Percentiles rank a stretch among this genome's conserved stretches.
Conservation (phyloP, 345 rosid species). For the Eucalyptus guilfoylei region DNA sequence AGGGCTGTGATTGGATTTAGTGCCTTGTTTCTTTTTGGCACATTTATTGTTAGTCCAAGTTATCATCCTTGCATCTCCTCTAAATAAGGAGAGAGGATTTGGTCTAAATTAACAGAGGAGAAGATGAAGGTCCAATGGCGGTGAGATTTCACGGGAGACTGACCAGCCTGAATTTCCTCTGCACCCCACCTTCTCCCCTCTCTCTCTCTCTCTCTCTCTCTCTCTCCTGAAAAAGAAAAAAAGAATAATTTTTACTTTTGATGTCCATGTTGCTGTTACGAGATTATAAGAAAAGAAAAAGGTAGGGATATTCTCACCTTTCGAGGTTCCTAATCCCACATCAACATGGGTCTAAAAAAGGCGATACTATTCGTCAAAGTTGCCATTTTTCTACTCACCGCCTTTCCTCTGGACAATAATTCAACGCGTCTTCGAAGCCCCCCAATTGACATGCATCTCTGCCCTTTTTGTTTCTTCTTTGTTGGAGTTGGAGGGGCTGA, state of each 20-base stretch:
- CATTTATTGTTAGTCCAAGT: neutral
- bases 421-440: neutral
- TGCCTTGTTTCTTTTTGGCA: neutral
- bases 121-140: neutral
- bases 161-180: conserved; percentile 55
- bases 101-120: conserved; percentile 6
- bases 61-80: neutral
- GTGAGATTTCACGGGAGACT: no score
- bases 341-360: neutral
- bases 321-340: neutral
- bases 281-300: neutral
- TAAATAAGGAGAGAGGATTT: conserved; percentile 4
- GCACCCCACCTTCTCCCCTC: neutral
- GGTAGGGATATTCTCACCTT: neutral
- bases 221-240: neutral
- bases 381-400: neutral
- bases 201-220: neutral
- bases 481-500: neutral
- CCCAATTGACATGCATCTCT: neutral
- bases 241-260: neutral
- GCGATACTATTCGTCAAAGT: neutral
- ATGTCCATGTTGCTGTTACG: neutral
- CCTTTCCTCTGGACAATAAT: neutral
- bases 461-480: neutral
- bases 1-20: neutral